Evolutionary conservation across 768 basidiomycete species (phyloP).

Genomic region (Leccinum barrowsii): DNA sequence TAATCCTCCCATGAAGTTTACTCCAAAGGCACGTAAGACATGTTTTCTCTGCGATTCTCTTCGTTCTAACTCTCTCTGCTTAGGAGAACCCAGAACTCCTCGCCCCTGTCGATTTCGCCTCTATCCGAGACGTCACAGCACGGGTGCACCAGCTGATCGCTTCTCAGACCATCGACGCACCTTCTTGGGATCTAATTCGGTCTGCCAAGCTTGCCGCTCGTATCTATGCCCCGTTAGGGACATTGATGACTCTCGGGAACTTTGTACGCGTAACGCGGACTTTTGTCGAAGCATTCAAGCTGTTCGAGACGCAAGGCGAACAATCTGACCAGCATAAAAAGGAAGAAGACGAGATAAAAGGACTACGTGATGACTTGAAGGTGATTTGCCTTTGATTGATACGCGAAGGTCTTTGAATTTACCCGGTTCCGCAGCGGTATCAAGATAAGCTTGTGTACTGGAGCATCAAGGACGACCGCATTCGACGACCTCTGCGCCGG

Average conservation of each 20-base stretch:
- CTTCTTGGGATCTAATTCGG: slow-evolving; percentile 77
- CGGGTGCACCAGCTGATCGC: slow-evolving; percentile 67
- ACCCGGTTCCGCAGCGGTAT: slow-evolving; percentile 47
- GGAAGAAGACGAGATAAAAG: slow-evolving; percentile 28
- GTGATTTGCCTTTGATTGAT: slow-evolving; percentile 31
- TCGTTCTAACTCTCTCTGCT: slow-evolving; percentile 1
- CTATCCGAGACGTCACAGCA: slow-evolving; percentile 59
- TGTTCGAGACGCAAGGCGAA: slow-evolving; percentile 28
- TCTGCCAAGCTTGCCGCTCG: slow-evolving; percentile 72
- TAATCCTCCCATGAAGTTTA: slow-evolving; percentile 64
- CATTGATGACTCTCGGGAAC: slow-evolving; percentile 79
- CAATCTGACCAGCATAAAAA: slow-evolving; percentile 22
- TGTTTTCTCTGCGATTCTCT: background rate
- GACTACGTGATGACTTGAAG: slow-evolving; percentile 55
- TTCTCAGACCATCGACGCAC: slow-evolving; percentile 77
- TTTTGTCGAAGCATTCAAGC: slow-evolving; percentile 76
- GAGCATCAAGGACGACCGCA: slow-evolving; percentile 84
- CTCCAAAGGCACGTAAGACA: slow-evolving; percentile 46
- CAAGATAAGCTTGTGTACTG: slow-evolving; percentile 65
- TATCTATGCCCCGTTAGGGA: slow-evolving; percentile 87
- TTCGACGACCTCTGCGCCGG: slow-evolving; percentile 59
- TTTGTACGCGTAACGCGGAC: slow-evolving; percentile 71
- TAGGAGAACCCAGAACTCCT: slow-evolving; percentile 72
- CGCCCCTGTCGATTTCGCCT: slow-evolving; percentile 57
- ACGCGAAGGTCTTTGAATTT: background rate